Conservation (phyloP, 108 stramenopile species). For the Cyclostephanos tholiformis region DNA sequence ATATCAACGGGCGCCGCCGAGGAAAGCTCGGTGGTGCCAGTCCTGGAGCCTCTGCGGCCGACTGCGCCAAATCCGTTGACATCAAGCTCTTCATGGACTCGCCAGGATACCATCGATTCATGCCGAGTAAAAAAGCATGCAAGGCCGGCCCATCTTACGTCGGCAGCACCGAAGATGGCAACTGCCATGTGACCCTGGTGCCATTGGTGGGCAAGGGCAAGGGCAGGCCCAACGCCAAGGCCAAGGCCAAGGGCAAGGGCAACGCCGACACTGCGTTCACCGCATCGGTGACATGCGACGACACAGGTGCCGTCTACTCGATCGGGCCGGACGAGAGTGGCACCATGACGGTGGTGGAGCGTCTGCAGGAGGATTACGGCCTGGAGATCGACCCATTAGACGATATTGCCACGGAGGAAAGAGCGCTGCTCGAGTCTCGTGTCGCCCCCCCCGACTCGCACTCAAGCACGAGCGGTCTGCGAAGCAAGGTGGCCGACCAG, state of each 20-base stretch:
- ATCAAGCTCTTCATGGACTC: neutral
- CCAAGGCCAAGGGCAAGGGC: neutral
- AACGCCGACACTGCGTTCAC: neutral
- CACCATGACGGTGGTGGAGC: conserved; percentile 8
- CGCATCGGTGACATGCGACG: neutral
- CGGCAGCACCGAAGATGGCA: conserved; percentile 1
- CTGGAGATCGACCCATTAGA: neutral
- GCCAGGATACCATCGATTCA: neutral
- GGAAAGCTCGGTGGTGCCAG: neutral
- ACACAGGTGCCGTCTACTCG: neutral
- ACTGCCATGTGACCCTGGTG: neutral
- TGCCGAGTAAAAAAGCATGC: neutral
- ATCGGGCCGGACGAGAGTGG: neutral
- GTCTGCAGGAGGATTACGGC: neutral
- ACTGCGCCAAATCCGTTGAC: neutral
- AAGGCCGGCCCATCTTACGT: neutral
- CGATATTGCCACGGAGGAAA: too few species aligned
- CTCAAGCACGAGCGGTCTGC: neutral
- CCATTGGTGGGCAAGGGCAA: neutral
- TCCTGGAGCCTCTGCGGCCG: neutral
- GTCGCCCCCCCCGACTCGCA: too few species aligned
- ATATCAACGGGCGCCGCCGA: neutral
- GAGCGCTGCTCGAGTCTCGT: too few species aligned
- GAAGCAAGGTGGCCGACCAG: neutral
- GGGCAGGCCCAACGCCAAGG: neutral